phyloP scores from a whole-genome alignment of 257 asterid species.

The Sherardia arvensis region DNA sequence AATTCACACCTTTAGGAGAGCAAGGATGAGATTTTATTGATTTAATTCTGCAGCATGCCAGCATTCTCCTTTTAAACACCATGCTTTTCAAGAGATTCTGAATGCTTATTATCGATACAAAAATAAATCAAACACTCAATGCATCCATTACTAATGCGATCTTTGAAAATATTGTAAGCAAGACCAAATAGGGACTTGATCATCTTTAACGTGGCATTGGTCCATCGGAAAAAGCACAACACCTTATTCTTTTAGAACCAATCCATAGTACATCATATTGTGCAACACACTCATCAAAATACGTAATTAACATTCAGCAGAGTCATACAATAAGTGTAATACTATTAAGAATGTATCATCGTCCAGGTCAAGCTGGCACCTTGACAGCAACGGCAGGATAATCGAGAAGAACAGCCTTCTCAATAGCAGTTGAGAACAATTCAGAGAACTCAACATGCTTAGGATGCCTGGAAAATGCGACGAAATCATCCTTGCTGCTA shows the following conservation, averaged over 20 bases:
- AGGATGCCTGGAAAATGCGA: slow-evolving; percentile 52
- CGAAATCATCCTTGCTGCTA: slow-evolving; percentile 60
- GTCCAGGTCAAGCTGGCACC: slow-evolving; percentile 20
- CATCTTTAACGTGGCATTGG: background rate
- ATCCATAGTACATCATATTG: background rate
- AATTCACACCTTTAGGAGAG: too few relatives aligned
- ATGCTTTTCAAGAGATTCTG: background rate
- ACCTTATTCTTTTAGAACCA: background rate
- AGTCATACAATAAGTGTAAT: background rate
- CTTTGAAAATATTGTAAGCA: too few relatives aligned
- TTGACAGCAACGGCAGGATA: slow-evolving; percentile 62
- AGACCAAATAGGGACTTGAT: background rate
- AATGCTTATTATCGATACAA: too few relatives aligned
- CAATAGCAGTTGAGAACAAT: slow-evolving; percentile 55
- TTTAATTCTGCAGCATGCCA: too few relatives aligned
- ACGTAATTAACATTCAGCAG: background rate
- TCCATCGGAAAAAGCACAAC: background rate
- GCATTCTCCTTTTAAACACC: too few relatives aligned
- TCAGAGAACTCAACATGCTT: slow-evolving; percentile 60
- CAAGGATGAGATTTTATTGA: too few relatives aligned
- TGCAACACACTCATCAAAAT: background rate
- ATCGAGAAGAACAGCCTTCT: slow-evolving; percentile 77
- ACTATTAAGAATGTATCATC: background rate
- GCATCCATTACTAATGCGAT: background rate
- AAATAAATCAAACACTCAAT: too few relatives aligned